Evolutionary conservation across 202 grass and related monocot species (phyloP), one percentile per base, ranked within the genome.

Genomic region (Schoenoplectus triqueter): DNA sequence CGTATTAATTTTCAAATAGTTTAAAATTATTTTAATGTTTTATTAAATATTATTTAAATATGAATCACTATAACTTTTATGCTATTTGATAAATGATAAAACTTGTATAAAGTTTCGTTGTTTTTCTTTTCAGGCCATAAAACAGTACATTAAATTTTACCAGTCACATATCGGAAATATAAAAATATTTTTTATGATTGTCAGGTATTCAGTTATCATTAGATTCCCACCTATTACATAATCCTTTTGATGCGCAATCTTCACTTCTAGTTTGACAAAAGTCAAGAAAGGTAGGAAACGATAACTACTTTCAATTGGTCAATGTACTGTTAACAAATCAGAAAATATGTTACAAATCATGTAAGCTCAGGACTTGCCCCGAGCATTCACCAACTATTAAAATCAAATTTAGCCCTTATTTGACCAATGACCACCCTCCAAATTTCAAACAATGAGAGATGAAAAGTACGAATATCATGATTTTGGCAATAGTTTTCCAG

Each of bases 401-500:
- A 70, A 68, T 83, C n/a, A 59, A 69, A 83, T 15, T 83, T 41
- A 5, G 42, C 17, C 10, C 31, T 67, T 82, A 83, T 68, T 68
- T 62, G 64, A 67, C 7, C 74, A 59, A 57, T 63, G 48, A 55
- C 3, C 47, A 20, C 3, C 39, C 22, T 60, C 55, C 31, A 7
- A 59, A 57, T 6, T 55, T 66, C 31, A 42, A 42, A 69, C 65
- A 55, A 83, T 49, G 64, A 82, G 19, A 14, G 65, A 69, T 48
- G 6, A 63, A 4, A 76, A 51, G 6, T 82, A 69, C 52, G 85
- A 67, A 49, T 76, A 79, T 89, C 86, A 97, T 69, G 91, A 92
- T 72, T 87, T 97, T 2, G 94, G 92, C 87, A 98, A 78, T 80
- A 81, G 87, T 61, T 87, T 85, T 31, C 91, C 91, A 9, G 87